These are phyloP conservation scores for Annulohypoxylon nitens DNA, from an alignment of 495 filamentous ascomycete genomes.

Conservation along the genomic window DNA sequence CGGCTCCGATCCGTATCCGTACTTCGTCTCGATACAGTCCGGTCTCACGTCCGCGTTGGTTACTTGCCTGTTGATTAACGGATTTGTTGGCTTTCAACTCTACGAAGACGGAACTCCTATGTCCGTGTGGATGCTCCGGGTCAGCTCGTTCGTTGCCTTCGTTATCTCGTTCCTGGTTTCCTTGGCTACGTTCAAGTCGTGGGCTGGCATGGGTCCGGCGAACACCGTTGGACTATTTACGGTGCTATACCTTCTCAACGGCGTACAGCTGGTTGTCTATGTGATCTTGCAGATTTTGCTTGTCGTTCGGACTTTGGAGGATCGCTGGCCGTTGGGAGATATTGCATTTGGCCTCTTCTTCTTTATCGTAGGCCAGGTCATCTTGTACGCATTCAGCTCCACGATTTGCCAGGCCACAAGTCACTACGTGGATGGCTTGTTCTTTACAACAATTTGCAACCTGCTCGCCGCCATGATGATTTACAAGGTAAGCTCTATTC, in stretches of 20 bases:
- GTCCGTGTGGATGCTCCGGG: conserved; percentile 91
- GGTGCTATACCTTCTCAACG: conserved; percentile 92
- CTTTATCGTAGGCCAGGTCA: conserved; percentile 92
- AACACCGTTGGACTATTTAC: conserved; percentile 92
- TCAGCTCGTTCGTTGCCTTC: conserved; percentile 84
- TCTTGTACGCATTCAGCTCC: conserved; percentile 90
- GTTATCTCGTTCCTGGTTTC: conserved; percentile 87
- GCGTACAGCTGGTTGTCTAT: conserved; percentile 85
- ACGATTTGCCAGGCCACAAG: conserved; percentile 86
- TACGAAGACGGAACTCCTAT: conserved; percentile 98
- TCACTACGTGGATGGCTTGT: conserved; percentile 95
- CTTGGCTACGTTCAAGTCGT: conserved; percentile 92
- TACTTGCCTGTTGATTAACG: conserved; percentile 93
- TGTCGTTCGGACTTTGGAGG: conserved; percentile 89
- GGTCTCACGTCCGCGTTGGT: conserved; percentile 92
- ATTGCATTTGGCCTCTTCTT: conserved; percentile 93
- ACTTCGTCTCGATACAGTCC: conserved; percentile 89
- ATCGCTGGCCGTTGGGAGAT: conserved; percentile 94
- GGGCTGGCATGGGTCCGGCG: conserved; percentile 85
- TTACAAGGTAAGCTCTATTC: conserved; percentile 81
- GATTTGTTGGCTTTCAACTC: conserved; percentile 98
- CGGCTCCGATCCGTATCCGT: conserved; percentile 81
- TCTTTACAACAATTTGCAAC: conserved; percentile 95
- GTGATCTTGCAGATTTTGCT: conserved; percentile 89
- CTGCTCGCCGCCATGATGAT: conserved; percentile 99